Percentiles rank a stretch among this genome's conserved stretches.
Evolutionary conservation across 202 grass and related monocot genomes (phyloP).

Genomic region (Dendrocalamus latiflorus): DNA sequence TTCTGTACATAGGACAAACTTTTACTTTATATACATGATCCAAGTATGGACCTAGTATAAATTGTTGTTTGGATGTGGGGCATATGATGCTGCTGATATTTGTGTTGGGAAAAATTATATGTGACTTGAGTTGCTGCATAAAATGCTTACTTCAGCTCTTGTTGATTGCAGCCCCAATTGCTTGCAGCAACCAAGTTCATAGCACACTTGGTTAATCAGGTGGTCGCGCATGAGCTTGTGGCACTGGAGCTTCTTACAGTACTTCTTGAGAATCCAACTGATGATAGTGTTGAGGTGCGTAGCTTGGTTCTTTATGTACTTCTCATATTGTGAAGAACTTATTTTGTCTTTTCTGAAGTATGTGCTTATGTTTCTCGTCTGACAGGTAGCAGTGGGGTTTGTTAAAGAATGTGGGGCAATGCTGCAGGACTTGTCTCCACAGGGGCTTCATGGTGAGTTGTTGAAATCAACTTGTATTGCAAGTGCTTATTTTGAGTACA

Average conservation of each 20-base stretch:
- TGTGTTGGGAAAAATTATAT: neutral
- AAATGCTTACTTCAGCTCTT: slow-evolving; percentile 2
- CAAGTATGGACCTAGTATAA: neutral
- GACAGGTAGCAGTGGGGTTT: slow-evolving; percentile 83
- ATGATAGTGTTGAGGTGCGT: slow-evolving; percentile 88
- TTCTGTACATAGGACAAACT: neutral
- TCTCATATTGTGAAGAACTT: neutral
- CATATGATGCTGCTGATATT: neutral
- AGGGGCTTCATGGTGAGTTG: slow-evolving; percentile 79
- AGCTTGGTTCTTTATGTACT: slow-evolving; percentile 3
- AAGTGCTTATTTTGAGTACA: neutral
- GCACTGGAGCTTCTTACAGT: slow-evolving; percentile 89
- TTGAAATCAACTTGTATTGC: neutral
- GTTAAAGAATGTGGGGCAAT: slow-evolving; percentile 91
- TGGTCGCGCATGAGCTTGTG: slow-evolving; percentile 75
- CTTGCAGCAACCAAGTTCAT: slow-evolving; percentile 93
- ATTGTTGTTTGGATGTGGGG: neutral
- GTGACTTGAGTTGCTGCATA: neutral
- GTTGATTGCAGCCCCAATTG: slow-evolving; percentile 71
- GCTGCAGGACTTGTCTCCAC: slow-evolving; percentile 74
- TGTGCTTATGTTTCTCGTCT: neutral
- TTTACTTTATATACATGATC: neutral
- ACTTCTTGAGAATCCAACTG: slow-evolving; percentile 80
- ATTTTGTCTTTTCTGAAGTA: neutral
- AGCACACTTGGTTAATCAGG: slow-evolving; percentile 95